Conservation (phyloP, 148 eudicot species). For the Vaccinium macrocarpon region DNA sequence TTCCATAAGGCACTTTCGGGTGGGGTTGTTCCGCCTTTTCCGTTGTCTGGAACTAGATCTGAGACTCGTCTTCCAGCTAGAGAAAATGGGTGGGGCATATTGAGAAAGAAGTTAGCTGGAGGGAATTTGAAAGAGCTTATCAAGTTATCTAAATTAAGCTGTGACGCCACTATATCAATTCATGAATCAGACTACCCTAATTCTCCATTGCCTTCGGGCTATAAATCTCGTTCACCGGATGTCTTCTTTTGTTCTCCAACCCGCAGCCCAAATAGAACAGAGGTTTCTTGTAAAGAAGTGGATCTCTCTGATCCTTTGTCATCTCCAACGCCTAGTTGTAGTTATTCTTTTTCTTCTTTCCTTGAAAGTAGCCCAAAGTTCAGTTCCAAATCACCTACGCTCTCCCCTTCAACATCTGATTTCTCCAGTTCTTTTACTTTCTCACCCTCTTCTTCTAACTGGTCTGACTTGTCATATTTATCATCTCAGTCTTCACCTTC, state of each 20-base stretch:
- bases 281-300: constrained; percentile 22
- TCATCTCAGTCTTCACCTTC: constrained; percentile 75
- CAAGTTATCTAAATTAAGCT: constrained; percentile 33
- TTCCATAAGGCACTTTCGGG: constrained; percentile 74
- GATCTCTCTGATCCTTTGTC: constrained; percentile 28
- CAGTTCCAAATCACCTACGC: constrained; percentile 51
- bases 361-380: constrained; percentile 39
- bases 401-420: constrained; percentile 79
- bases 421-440: constrained; percentile 68
- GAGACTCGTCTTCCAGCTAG: constrained; percentile 72
- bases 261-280: constrained; percentile 16
- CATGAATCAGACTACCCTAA: constrained; percentile 25
- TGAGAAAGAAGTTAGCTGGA: constrained; percentile 55
- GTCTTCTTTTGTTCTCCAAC: constrained; percentile 25
- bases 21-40: constrained; percentile 69
- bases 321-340: constrained; percentile 39
- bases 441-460: constrained; percentile 84
- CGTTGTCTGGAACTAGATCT: constrained; percentile 40
- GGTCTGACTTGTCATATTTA: constrained; percentile 74
- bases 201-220: constrained; percentile 36
- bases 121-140: constrained; percentile 71
- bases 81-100: constrained; percentile 70
- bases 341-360: constrained; percentile 57
- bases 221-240: constrained; percentile 29
- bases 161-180: constrained; percentile 22